A percentile compares a stretch with the other conserved stretches of the same genome.
phyloP scores from a whole-genome alignment of 106 monocot species.

The Acorus gramineus region DNA sequence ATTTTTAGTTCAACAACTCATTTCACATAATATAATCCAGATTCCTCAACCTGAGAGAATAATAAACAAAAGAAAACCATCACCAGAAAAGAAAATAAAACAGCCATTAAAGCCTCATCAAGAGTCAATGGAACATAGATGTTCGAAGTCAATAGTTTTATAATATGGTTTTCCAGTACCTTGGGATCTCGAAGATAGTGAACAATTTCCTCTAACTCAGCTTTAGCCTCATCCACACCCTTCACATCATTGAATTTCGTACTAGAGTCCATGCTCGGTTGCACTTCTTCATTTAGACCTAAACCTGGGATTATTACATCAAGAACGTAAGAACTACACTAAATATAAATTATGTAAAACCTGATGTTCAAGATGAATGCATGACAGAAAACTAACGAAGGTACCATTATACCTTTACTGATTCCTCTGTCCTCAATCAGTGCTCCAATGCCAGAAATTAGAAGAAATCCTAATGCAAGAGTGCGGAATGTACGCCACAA shows the following conservation, averaged over 20 bases:
- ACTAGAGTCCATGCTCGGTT: constrained; percentile 83
- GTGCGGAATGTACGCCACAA: constrained; percentile 87
- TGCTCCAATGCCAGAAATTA: constrained; percentile 95
- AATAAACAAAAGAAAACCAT: too few relatives aligned
- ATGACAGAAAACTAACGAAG: neutral
- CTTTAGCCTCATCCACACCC: constrained; percentile 98
- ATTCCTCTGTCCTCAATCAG: constrained; percentile 98
- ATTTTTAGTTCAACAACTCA: too few relatives aligned
- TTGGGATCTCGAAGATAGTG: constrained; percentile 99
- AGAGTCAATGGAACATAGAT: neutral
- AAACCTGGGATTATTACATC: constrained; percentile 35
- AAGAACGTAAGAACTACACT: constrained; percentile 6
- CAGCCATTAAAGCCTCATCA: neutral
- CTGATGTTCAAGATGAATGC: too few relatives aligned
- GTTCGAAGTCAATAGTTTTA: neutral
- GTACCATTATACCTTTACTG: constrained; percentile 68
- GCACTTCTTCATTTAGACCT: constrained; percentile 94
- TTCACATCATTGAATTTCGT: constrained; percentile 99
- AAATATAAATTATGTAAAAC: too few relatives aligned
- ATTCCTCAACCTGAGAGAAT: too few relatives aligned
- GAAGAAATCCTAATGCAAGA: constrained; percentile 75
- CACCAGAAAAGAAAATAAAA: neutral
- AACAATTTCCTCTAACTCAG: constrained; percentile 96
- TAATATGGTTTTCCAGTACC: constrained; percentile 29
- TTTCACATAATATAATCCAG: too few relatives aligned